Percentiles rank a stretch among this genome's conserved stretches.
phyloP scores from a whole-genome alignment of 2,329 filamentous ascomycete species.

The Pestalotiopsis sp. region DNA sequence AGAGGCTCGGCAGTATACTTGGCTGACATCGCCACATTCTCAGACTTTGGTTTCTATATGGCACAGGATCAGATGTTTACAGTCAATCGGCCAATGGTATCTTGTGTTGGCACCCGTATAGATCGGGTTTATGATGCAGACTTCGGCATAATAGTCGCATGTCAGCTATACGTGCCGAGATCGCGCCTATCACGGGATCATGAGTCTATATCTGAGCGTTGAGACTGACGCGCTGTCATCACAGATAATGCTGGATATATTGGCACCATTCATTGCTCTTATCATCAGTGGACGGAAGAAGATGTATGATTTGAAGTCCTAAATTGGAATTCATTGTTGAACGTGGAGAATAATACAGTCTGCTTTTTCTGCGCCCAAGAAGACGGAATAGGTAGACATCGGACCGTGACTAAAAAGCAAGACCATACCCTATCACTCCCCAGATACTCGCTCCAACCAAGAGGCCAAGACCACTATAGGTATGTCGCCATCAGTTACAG shows the following conservation, averaged over 20 bases:
- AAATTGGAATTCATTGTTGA: too few species aligned
- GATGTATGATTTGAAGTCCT: too few species aligned
- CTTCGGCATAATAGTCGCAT: background rate
- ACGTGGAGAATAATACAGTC: too few species aligned
- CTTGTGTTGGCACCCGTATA: background rate
- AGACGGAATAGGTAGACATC: background rate
- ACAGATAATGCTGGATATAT: too few species aligned
- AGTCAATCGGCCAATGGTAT: background rate
- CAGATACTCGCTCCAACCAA: background rate
- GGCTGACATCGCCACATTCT: conserved; percentile 7
- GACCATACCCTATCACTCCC: background rate
- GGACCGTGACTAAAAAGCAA: background rate
- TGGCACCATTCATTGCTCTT: too few species aligned
- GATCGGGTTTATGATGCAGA: background rate
- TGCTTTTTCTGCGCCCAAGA: too few species aligned
- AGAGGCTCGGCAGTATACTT: conserved; percentile 12
- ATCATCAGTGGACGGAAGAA: too few species aligned
- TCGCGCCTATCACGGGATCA: too few species aligned
- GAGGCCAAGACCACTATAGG: background rate
- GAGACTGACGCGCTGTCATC: too few species aligned
- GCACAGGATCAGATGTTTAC: background rate
- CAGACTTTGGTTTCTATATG: background rate
- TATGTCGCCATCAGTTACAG: background rate
- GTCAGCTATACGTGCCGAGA: background rate
- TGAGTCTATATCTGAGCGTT: too few species aligned